Conservation (phyloP, 495 filamentous ascomycete species). For the Collariella sp. region DNA sequence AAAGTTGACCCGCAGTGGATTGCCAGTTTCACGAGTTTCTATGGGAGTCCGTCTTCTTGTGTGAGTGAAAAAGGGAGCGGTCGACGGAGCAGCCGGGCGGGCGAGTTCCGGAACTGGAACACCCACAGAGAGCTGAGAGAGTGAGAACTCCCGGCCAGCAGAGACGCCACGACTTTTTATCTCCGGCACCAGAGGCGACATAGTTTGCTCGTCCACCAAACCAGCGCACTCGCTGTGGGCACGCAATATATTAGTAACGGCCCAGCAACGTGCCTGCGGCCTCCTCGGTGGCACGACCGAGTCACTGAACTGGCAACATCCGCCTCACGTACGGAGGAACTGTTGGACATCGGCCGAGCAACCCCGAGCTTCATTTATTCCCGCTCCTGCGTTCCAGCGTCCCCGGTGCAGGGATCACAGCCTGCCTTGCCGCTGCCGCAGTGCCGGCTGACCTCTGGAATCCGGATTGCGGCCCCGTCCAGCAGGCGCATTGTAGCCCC, state of each 20-base stretch:
- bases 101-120: not conserved
- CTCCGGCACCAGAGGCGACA: not conserved
- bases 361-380: not conserved
- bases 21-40: too few relatives aligned
- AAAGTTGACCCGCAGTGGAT: too few relatives aligned
- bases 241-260: not conserved
- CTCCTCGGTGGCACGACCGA: not conserved
- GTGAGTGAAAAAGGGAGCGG: not conserved
- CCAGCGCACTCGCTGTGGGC: not conserved
- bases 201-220: not conserved
- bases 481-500: not conserved
- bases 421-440: not conserved
- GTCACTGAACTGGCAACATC: not conserved
- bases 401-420: not conserved
- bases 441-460: not conserved
- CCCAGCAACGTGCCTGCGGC: not conserved
- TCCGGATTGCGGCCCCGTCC: too few relatives aligned
- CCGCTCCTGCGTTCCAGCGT: not conserved
- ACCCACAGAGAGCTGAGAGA: not conserved
- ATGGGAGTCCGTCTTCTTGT: not conserved
- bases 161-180: not conserved
- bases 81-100: not conserved
- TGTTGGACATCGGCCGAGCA: not conserved
- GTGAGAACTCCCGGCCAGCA: not conserved
- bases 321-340: not conserved